Percentiles rank a stretch among this genome's conserved stretches.
phyloP scores from a whole-genome alignment of 139 green algal genomes.

The Chlamydomonas urium region DNA sequence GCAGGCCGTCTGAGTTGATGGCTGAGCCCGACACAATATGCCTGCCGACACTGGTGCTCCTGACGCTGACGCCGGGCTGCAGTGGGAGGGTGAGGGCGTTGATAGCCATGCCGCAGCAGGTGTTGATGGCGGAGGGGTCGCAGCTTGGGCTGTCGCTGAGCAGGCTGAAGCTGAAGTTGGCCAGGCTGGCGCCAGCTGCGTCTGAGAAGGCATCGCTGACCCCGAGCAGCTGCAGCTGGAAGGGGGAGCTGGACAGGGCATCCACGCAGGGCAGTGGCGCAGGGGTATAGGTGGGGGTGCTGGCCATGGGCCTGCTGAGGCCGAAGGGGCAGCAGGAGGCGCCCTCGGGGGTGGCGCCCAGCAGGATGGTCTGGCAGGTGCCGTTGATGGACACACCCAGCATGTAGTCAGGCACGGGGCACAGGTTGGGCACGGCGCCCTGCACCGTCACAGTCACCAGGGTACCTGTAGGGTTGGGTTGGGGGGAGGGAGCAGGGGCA shows the following conservation, averaged over 20 bases:
- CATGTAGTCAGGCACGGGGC: not conserved
- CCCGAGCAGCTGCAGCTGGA: not conserved
- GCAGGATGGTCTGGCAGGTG: conserved; percentile 5
- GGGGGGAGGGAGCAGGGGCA: not conserved
- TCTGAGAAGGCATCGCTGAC: not conserved
- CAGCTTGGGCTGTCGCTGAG: too few species aligned
- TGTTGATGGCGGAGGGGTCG: conserved; percentile 2
- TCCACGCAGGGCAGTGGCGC: not conserved
- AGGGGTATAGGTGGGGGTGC: not conserved
- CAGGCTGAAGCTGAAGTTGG: not conserved
- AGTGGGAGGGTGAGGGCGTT: not conserved
- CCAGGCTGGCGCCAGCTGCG: not conserved
- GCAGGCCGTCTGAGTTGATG: not conserved
- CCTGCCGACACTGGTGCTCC: too few species aligned
- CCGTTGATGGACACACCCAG: not conserved
- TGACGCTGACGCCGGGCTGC: not conserved
- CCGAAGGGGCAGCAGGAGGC: not conserved
- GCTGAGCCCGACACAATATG: too few species aligned
- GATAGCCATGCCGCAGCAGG: not conserved
- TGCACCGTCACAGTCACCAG: conserved; percentile 2
- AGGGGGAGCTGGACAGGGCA: not conserved
- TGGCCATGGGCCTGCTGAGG: not conserved
- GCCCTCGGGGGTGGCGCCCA: not conserved
- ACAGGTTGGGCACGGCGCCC: not conserved
- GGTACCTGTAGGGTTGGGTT: not conserved